Conservation (phyloP, 805 yeast genomes). For the Cyberlindnera sargentensis region DNA sequence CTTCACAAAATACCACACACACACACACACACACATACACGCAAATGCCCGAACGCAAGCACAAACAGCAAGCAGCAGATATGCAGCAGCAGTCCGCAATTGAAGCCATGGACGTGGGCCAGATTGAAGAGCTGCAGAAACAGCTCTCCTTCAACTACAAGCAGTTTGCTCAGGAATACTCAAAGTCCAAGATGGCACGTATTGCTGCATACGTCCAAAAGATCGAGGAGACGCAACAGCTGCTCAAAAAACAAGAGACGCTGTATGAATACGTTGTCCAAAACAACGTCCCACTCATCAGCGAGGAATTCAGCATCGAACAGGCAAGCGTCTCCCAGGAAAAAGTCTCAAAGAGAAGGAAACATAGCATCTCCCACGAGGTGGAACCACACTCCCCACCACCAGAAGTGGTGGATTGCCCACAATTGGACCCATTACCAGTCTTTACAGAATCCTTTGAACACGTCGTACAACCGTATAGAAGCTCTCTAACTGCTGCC, state of each 20-base stretch:
- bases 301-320: slow-evolving; percentile 11
- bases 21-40: not conserved
- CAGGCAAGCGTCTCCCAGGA: not conserved
- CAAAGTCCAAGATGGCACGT: slow-evolving; percentile 23
- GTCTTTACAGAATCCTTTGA: slow-evolving; percentile 20
- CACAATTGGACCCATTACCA: slow-evolving; percentile 11
- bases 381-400: slow-evolving; percentile 6
- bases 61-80: not conserved
- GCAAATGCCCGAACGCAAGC: not conserved
- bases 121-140: slow-evolving; percentile 18
- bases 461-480: slow-evolving; percentile 11
- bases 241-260: slow-evolving; percentile 16
- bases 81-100: not conserved
- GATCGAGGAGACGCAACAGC: slow-evolving; percentile 25
- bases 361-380: not conserved
- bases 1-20: no score
- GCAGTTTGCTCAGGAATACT: slow-evolving; percentile 24
- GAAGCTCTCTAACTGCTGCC: slow-evolving; percentile 5
- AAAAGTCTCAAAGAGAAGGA: slow-evolving; percentile 2
- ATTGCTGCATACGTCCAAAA: slow-evolving; percentile 27
- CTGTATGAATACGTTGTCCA: slow-evolving; percentile 16
- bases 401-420: slow-evolving; percentile 10
- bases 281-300: slow-evolving; percentile 9
- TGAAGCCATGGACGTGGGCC: slow-evolving; percentile 10
- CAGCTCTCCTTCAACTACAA: slow-evolving; percentile 27